Conservation (phyloP, 495 filamentous ascomycete genomes). For the Delitschia confertaspora region DNA sequence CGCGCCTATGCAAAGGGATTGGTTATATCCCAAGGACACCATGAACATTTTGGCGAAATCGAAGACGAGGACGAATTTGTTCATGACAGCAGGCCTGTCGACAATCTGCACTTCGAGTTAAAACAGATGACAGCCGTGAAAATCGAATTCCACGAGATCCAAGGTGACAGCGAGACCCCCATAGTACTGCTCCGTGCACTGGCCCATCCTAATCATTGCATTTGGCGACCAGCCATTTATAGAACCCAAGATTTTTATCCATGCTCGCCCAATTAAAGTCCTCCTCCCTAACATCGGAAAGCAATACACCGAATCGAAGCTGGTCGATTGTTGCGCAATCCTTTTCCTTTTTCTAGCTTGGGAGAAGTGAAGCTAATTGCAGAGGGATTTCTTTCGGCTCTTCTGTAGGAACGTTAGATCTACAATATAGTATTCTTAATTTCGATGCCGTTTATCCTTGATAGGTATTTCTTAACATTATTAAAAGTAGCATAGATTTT, state of each 20-base stretch:
- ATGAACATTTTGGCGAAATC: slow-evolving; percentile 4
- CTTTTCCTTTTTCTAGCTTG: slow-evolving; percentile 1
- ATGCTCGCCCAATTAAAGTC: slow-evolving; percentile 6
- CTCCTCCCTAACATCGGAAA: slow-evolving; percentile 6
- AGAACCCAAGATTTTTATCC: slow-evolving; percentile 6
- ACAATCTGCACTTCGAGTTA: slow-evolving; percentile 1
- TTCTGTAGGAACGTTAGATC: too few species aligned
- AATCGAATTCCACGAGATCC: slow-evolving; percentile 3
- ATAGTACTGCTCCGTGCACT: slow-evolving; percentile 9
- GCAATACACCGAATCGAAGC: slow-evolving; percentile 7
- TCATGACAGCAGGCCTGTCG: slow-evolving; percentile 3
- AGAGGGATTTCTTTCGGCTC: too few species aligned
- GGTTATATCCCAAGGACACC: slow-evolving; percentile 1
- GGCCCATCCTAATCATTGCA: slow-evolving; percentile 4
- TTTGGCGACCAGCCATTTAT: slow-evolving; percentile 4
- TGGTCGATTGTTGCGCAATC: not conserved
- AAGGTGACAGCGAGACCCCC: slow-evolving; percentile 8
- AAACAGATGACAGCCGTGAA: slow-evolving; percentile 4
- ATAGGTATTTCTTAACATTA: too few species aligned
- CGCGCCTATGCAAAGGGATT: slow-evolving; percentile 5
- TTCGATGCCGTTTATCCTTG: too few species aligned
- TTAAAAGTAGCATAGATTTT: too few species aligned
- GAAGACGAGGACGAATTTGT: slow-evolving; percentile 6
- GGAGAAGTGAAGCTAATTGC: too few species aligned
- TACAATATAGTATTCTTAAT: too few species aligned